A percentile compares a stretch with the other conserved stretches of the same genome.
phyloP scores from a whole-genome alignment of 768 basidiomycete species.

The Infundibulicybe gibba region DNA sequence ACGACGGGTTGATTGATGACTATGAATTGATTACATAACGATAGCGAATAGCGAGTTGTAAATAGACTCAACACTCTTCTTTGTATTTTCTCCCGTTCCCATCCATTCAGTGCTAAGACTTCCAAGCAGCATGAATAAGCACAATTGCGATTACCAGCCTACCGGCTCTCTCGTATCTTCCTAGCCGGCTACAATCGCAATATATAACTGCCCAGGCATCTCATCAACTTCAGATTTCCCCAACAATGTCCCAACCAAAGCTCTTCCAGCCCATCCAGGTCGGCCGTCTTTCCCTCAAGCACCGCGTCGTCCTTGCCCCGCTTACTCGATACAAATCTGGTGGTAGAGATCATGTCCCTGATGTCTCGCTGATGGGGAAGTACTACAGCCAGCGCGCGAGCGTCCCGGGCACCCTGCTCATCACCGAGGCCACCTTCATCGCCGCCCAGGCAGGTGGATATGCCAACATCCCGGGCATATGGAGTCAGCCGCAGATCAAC shows the following conservation, averaged over 20 bases:
- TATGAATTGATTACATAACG: too few relatives aligned
- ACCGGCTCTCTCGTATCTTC: too few relatives aligned
- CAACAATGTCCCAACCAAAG: conserved; percentile 7
- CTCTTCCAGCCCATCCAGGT: conserved; percentile 47
- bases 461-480: conserved; percentile 57
- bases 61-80: too few relatives aligned
- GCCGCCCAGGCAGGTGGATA: conserved; percentile 46
- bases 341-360: conserved; percentile 3
- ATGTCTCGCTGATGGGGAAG: conserved; percentile 27
- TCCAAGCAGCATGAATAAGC: too few relatives aligned
- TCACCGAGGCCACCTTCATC: conserved; percentile 57
- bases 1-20: too few relatives aligned
- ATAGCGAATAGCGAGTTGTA: too few relatives aligned
- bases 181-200: too few relatives aligned
- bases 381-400: conserved; percentile 49
- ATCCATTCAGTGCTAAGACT: too few relatives aligned
- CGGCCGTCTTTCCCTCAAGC: conserved; percentile 36
- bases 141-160: too few relatives aligned
- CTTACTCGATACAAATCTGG: conserved; percentile 32
- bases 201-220: too few relatives aligned
- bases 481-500: conserved; percentile 53
- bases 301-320: conserved; percentile 54
- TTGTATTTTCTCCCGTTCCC: too few relatives aligned
- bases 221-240: too few relatives aligned
- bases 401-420: conserved; percentile 47